Evolutionary conservation across 129 eudicot species (phyloP).

Genomic region (Pulicaria dysenterica): DNA sequence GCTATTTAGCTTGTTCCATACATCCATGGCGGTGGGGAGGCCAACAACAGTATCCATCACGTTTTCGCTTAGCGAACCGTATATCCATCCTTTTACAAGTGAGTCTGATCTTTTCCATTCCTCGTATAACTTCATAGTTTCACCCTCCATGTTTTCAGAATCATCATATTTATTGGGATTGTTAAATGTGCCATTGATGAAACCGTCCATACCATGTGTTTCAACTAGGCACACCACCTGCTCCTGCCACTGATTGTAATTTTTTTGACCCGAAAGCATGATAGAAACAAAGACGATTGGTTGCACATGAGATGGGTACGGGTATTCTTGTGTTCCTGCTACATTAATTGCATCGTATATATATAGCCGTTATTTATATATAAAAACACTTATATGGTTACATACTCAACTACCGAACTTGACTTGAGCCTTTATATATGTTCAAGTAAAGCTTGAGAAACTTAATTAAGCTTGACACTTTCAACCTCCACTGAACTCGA

Average conservation of each 20-base stretch:
- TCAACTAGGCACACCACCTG: constrained; percentile 9
- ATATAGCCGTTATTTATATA: neutral
- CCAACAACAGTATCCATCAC: constrained; percentile 17
- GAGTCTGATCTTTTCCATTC: constrained; percentile 19
- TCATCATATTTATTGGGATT: neutral
- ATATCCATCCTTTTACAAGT: constrained; percentile 24
- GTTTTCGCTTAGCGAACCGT: constrained; percentile 4
- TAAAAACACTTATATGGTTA: too few relatives aligned
- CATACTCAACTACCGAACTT: too few relatives aligned
- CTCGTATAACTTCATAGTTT: neutral
- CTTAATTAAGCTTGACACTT: too few relatives aligned
- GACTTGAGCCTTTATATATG: too few relatives aligned
- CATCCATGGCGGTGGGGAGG: constrained; percentile 1
- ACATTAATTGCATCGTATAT: neutral
- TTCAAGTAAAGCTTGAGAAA: too few relatives aligned
- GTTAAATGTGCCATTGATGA: neutral
- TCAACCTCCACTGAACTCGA: too few relatives aligned
- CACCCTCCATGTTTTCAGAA: neutral
- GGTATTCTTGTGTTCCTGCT: constrained; percentile 15
- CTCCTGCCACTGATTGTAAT: neutral
- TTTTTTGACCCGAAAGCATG: neutral
- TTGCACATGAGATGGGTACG: constrained; percentile 1
- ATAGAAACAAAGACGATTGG: constrained; percentile 9
- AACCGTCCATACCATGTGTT: constrained; percentile 6
- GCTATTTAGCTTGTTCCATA: constrained; percentile 2